Percentiles rank a stretch among this genome's conserved stretches.
Evolutionary conservation across 306 rosid genomes (phyloP).

Genomic region (Pyrus communis): DNA sequence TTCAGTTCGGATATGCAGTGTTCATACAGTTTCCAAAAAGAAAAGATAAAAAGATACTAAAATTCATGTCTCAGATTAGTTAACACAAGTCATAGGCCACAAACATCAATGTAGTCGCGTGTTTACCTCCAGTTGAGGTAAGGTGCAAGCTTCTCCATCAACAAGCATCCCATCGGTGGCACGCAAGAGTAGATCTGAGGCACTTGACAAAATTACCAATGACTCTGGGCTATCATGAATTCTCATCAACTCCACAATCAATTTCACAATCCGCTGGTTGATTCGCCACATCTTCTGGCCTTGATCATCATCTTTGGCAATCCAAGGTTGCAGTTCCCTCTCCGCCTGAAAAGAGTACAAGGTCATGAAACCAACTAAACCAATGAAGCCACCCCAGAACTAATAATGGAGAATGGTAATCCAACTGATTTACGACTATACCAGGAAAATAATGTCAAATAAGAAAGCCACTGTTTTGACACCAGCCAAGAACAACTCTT

Average conservation of each 20-base stretch:
- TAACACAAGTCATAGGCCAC: neutral
- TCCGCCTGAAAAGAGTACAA: constrained; percentile 66
- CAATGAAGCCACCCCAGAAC: constrained; percentile 3
- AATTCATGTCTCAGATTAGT: neutral
- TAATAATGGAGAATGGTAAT: too few species aligned
- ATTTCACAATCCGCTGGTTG: constrained; percentile 82
- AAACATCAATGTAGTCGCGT: constrained; percentile 1
- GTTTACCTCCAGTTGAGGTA: constrained; percentile 89
- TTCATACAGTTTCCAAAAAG: neutral
- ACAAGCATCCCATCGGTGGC: constrained; percentile 98
- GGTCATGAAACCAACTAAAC: constrained; percentile 31
- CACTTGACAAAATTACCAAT: constrained; percentile 80
- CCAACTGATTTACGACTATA: too few species aligned
- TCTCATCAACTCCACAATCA: constrained; percentile 93
- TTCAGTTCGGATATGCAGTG: neutral
- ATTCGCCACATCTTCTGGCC: constrained; percentile 96
- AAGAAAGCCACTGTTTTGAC: constrained; percentile 8
- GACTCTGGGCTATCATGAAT: constrained; percentile 78
- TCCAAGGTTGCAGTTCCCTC: constrained; percentile 93
- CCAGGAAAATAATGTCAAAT: neutral
- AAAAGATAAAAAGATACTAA: neutral
- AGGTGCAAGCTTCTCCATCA: constrained; percentile 98
- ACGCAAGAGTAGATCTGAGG: constrained; percentile 87
- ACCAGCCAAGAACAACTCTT: constrained; percentile 2
- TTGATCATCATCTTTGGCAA: constrained; percentile 87